A percentile compares a stretch with the other conserved stretches of the same genome.
These are phyloP conservation scores for Calocera viscosa DNA, from an alignment of 768 basidiomycete genomes.

Conservation along the genomic window DNA sequence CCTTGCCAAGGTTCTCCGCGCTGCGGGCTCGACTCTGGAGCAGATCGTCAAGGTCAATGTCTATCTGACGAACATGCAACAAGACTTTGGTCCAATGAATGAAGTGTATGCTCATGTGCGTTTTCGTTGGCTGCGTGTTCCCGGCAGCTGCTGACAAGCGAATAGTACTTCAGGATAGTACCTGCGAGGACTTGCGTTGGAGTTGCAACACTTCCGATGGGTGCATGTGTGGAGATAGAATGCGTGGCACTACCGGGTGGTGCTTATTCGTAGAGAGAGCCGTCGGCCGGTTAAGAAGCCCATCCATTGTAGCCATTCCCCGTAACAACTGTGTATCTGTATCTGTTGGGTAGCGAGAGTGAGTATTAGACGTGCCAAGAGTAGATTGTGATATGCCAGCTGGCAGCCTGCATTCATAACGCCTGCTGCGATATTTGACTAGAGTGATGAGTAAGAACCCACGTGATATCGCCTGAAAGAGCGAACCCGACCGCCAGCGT, in stretches of 20 bases:
- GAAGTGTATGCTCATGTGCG: slow-evolving; percentile 43
- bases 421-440: no score
- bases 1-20: slow-evolving; percentile 40
- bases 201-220: slow-evolving; percentile 40
- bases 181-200: slow-evolving; percentile 51
- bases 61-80: slow-evolving; percentile 45
- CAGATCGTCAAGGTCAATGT: slow-evolving; percentile 41
- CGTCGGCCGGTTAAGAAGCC: not conserved
- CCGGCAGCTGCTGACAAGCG: not conserved
- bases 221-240: slow-evolving; percentile 49
- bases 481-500: no score
- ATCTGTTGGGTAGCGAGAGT: no score
- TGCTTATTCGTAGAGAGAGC: not conserved
- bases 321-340: not conserved
- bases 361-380: no score
- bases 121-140: slow-evolving; percentile 8
- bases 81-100: slow-evolving; percentile 45
- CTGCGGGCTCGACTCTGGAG: slow-evolving; percentile 48
- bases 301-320: not conserved
- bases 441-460: no score
- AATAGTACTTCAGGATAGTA: slow-evolving; percentile 19
- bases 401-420: no score
- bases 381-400: no score
- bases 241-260: slow-evolving; percentile 33
- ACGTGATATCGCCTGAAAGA: no score